Evolutionary conservation across 169 alveolate species (phyloP).

Genomic region (Cryptosporidium felis): DNA sequence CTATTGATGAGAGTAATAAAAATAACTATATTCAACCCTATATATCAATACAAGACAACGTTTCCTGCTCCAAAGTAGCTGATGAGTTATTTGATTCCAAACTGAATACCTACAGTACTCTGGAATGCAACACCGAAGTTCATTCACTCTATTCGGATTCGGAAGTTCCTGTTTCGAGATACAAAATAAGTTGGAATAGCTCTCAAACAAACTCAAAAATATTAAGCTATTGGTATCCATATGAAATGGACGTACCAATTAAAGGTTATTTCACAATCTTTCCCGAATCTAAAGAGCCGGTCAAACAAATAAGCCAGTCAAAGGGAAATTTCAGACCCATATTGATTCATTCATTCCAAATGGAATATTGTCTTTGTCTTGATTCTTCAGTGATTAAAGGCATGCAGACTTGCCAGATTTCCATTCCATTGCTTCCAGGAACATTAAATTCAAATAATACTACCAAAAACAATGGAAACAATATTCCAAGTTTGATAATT

Average conservation of each 20-base stretch:
- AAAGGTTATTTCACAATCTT: slow-evolving; percentile 48
- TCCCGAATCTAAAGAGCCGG: slow-evolving; percentile 46
- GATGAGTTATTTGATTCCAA: slow-evolving; percentile 4
- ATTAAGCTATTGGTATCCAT: slow-evolving; percentile 41
- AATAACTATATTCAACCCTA: slow-evolving; percentile 34
- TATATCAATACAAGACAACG: not conserved
- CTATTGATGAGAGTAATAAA: not conserved
- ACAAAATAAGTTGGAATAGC: slow-evolving; percentile 30
- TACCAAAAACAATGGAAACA: not conserved
- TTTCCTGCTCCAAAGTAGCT: slow-evolving; percentile 17
- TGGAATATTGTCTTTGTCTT: slow-evolving; percentile 59
- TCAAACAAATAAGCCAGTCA: slow-evolving; percentile 29
- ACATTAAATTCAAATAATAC: not conserved
- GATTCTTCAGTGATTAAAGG: slow-evolving; percentile 39
- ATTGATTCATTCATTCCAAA: slow-evolving; percentile 19
- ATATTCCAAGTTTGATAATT: slow-evolving; percentile 40
- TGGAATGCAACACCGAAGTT: not conserved
- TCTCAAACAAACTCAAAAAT: slow-evolving; percentile 11
- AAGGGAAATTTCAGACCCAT: slow-evolving; percentile 43
- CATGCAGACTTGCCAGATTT: slow-evolving; percentile 35
- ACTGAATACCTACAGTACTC: not conserved
- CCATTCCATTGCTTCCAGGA: slow-evolving; percentile 43
- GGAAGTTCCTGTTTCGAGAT: slow-evolving; percentile 17
- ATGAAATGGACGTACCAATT: slow-evolving; percentile 33
- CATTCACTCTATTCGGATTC: not conserved